Evolutionary conservation across 2,329 filamentous ascomycete species (phyloP), one percentile per base, ranked within the genome.

Genomic region (Pseudogymnoascus sp.): DNA sequence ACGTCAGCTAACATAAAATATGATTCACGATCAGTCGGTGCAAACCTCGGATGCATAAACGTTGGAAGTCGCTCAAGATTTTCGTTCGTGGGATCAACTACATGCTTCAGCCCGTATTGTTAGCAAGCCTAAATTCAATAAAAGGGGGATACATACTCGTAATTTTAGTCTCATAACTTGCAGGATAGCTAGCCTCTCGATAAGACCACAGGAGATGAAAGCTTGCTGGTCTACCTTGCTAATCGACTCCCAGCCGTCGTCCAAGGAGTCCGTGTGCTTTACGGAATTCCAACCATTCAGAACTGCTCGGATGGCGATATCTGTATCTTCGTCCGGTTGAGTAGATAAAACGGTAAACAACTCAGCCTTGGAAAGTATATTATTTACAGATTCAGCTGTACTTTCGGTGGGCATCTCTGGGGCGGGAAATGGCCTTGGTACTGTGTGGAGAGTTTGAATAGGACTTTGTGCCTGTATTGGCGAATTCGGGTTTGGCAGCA

Each of bases 271-370:
- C n/a, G 49, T 33, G 25, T 55, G 49, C 11, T 16, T 55, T 5
- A 55, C 49, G 1, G 25, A 55, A 33, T 33, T 55, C 49, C 49
- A 55, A 14, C 49, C 49, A 55, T 55, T 55, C 28, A 55, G 5
- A 55, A 55, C 49, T 33, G 49, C 49, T 55, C 49, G n/a, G 11
- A 55, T 55, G 16, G 49, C 25, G n/a, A 55, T 55, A 55, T 55
- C 49, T 18, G 25, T 28, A 55, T 55, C 49, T 16, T 55, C 28
- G 8, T 55, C n/a, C n/a, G 49, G 25, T 0, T 55, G 49, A 12
- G 25, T 55, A 33, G 49, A 55, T 31, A 55, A 16, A 5, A 55
- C 25, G 25, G 49, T 55, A 55, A 55, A 55, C 18, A 55, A 18
- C 49, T 55, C 49, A 33, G 49, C 49, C 49, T 55, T 33, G 9